A percentile compares a stretch with the other conserved stretches of the same genome.
phyloP scores from a whole-genome alignment of 1,139 yeast species.

The Suhomyces yuchorum region DNA sequence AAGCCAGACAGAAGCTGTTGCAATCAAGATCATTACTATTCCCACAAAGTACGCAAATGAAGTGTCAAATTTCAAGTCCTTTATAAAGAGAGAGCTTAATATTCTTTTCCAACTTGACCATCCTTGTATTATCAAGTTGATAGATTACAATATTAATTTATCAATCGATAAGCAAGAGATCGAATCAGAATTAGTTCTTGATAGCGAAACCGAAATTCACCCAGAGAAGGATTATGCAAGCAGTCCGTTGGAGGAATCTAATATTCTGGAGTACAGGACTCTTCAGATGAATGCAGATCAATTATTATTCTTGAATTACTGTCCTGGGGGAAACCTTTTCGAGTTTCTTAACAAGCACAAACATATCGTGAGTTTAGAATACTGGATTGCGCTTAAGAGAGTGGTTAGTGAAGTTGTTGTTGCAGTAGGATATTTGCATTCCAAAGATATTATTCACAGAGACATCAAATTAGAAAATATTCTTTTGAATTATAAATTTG shows the following conservation, averaged over 20 bases:
- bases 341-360: slow-evolving; percentile 49
- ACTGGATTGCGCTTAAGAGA: slow-evolving; percentile 54
- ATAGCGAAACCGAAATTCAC: slow-evolving; percentile 12
- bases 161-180: slow-evolving; percentile 27
- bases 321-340: slow-evolving; percentile 82
- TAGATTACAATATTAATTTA: slow-evolving; percentile 36
- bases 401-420: slow-evolving; percentile 67
- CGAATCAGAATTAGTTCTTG: slow-evolving; percentile 11
- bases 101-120: slow-evolving; percentile 53
- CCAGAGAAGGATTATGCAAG: slow-evolving; percentile 12
- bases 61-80: slow-evolving; percentile 56
- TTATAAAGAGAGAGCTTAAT: slow-evolving; percentile 73
- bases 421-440: slow-evolving; percentile 77
- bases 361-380: slow-evolving; percentile 26
- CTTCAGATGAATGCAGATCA: slow-evolving; percentile 33
- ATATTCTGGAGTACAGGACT: slow-evolving; percentile 28
- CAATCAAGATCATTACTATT: slow-evolving; percentile 44
- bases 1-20: slow-evolving; percentile 27
- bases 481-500: slow-evolving; percentile 46
- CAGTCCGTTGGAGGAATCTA: slow-evolving; percentile 2
- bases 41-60: slow-evolving; percentile 33
- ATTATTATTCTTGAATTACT: slow-evolving; percentile 70
- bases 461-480: slow-evolving; percentile 87
- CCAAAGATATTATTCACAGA: slow-evolving; percentile 70
- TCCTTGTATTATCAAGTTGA: slow-evolving; percentile 41